Base-by-base conservation (phyloP, 148 eudicot species). In the Euryodendron excelsum region DNA sequence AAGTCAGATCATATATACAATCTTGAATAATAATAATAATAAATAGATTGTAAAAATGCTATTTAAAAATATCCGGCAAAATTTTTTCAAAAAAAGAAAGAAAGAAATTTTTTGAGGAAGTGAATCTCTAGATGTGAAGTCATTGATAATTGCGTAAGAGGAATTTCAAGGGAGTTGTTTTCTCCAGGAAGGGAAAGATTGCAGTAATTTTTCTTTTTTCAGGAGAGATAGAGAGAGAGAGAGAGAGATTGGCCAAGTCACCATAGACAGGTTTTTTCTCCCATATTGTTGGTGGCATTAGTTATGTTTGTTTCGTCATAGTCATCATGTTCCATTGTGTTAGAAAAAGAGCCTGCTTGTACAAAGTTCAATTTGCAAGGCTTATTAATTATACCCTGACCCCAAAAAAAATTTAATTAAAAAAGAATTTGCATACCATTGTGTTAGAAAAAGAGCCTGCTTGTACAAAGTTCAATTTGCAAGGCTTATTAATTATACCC, bases 201-300 rank as follows among this genome's bases (percentile, higher is more conserved):
- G 12, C 47, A 34, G 70, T 21, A 66, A 37, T 17, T 50, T 3
- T 0, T 55, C 20, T 3, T 55, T 17, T 31, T 62, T 62, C 27
- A 1, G 27, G 59, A 55, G 59, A 20, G 59, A 17, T 2, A 48
- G 53, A 28, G 66, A 62, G 66, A 34, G 45, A 65, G 39, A 27
- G 18, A 18, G 23, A 66, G 70, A 36, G 45, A 36, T n/a, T 20
- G 72, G 52, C 48, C 72, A 37, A 68, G 72, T 68, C 72, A 39
- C 52, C 15, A 37, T 20, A 4, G 0, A 36, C 30, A 68, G 72
- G 5, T 1, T 39, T 68, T 41, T 68, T 68, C 48, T 67, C 71
- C 71, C 11, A 17, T 36, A 17, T 36, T 28, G 15, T 27, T 62
- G 11, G 36, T 13, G 66, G 66, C 2, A 14, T 62, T 62, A 28